Percentiles rank a stretch among this genome's conserved stretches.
Evolutionary conservation across 805 yeast species (phyloP).

Genomic region (Blastobotrys chiropterorum): DNA sequence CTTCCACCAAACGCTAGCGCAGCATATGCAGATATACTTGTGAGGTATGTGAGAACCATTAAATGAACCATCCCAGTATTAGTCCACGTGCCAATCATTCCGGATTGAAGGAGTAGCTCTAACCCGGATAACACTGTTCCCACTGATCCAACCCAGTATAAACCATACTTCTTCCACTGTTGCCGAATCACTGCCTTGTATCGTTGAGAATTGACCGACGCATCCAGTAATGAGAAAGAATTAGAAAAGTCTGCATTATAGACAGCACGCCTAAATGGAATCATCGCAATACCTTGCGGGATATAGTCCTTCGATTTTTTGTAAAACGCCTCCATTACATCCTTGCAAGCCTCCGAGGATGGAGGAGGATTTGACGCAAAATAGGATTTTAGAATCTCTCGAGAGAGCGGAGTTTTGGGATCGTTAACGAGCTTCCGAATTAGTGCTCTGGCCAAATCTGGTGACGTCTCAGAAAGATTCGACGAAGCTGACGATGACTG

Average conservation of each 20-base stretch:
- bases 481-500: slow-evolving; percentile 20
- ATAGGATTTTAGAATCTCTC: slow-evolving; percentile 19
- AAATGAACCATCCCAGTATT: slow-evolving; percentile 34
- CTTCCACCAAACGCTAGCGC: slow-evolving; percentile 44
- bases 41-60: slow-evolving; percentile 44
- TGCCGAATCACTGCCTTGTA: slow-evolving; percentile 37
- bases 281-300: slow-evolving; percentile 36
- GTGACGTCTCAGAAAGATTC: slow-evolving; percentile 18
- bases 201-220: slow-evolving; percentile 52
- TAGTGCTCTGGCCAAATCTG: slow-evolving; percentile 19
- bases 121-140: slow-evolving; percentile 38
- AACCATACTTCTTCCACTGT: slow-evolving; percentile 32
- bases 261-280: slow-evolving; percentile 58
- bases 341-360: slow-evolving; percentile 19
- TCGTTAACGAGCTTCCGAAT: slow-evolving; percentile 5
- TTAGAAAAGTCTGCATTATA: slow-evolving; percentile 51
- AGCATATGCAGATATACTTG: slow-evolving; percentile 43
- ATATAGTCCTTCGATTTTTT: slow-evolving; percentile 11
- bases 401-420: slow-evolving; percentile 4
- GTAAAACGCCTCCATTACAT: slow-evolving; percentile 20
- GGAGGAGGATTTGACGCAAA: slow-evolving; percentile 17
- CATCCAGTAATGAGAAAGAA: slow-evolving; percentile 53
- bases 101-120: slow-evolving; percentile 41
- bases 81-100: slow-evolving; percentile 35
- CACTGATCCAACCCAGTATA: slow-evolving; percentile 28